phyloP scores from a whole-genome alignment of 805 yeast genomes.

The Clavispora phyllophila region DNA sequence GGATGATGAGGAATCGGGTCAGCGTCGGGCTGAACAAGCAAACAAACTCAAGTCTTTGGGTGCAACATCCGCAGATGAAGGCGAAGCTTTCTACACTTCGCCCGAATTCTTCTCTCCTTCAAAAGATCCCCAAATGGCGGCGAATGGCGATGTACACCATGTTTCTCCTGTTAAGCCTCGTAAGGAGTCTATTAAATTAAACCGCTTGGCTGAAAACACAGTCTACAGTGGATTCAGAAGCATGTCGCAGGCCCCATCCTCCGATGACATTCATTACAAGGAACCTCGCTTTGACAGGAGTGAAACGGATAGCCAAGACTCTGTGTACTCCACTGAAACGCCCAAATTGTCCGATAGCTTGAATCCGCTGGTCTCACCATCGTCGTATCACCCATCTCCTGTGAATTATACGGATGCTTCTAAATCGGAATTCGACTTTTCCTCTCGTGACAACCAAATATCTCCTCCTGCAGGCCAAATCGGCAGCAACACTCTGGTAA shows the following conservation, averaged over 20 bases:
- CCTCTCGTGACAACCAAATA: background rate
- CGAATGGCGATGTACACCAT: background rate
- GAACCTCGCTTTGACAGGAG: background rate
- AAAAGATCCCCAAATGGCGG: background rate
- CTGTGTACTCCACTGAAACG: conserved; percentile 4
- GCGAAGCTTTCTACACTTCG: conserved; percentile 1
- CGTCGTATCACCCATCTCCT: conserved; percentile 1
- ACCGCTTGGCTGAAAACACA: conserved; percentile 29
- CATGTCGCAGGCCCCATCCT: conserved; percentile 4
- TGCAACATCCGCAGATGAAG: background rate
- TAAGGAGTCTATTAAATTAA: conserved; percentile 6
- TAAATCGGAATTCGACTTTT: background rate
- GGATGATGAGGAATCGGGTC: background rate
- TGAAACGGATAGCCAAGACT: conserved; percentile 3
- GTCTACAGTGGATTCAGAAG: conserved; percentile 32
- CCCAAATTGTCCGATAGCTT: conserved; percentile 1
- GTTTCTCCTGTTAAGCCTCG: background rate
- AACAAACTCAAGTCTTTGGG: background rate
- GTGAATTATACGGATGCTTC: background rate
- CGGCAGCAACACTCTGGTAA: no score
- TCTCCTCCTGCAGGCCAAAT: no score
- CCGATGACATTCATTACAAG: background rate
- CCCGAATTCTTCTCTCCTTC: conserved; percentile 2
- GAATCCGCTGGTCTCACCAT: conserved; percentile 2
- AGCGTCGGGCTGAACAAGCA: background rate